Percentiles rank a stretch among this genome's conserved stretches.
These are phyloP conservation scores for Stephania yunnanensis DNA, from an alignment of 164 flowering plant species.

Conservation along the genomic window DNA sequence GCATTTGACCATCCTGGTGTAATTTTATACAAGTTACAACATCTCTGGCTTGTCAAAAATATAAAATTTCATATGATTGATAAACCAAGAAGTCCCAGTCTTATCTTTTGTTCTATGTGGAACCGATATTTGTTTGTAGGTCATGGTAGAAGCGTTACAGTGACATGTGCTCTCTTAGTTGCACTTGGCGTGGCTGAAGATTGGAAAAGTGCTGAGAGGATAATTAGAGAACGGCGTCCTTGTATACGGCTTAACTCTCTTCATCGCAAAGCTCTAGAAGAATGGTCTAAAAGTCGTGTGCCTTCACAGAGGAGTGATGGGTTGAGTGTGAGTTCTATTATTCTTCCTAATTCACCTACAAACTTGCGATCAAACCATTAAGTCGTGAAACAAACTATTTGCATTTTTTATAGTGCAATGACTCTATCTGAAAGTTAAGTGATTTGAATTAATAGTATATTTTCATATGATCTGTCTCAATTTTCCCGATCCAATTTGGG, in stretches of 20 bases:
- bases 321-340: slow-evolving; percentile 21
- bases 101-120: not conserved
- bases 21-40: not conserved
- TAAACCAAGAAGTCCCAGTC: not conserved
- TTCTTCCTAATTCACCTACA: slow-evolving; percentile 13
- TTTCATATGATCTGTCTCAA: too few relatives aligned
- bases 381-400: not conserved
- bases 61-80: not conserved
- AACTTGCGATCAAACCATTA: slow-evolving; percentile 5
- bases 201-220: slow-evolving; percentile 76
- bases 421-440: not conserved
- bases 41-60: not conserved
- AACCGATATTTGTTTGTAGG: slow-evolving; percentile 28
- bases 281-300: slow-evolving; percentile 68
- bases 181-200: slow-evolving; percentile 71
- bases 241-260: slow-evolving; percentile 63
- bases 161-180: slow-evolving; percentile 74
- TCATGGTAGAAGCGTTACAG: slow-evolving; percentile 94
- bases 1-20: not conserved
- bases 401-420: not conserved
- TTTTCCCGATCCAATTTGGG: too few relatives aligned
- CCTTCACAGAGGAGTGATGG: slow-evolving; percentile 33
- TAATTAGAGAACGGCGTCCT: slow-evolving; percentile 56
- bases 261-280: slow-evolving; percentile 68
- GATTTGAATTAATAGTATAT: not conserved